A percentile compares a stretch with the other conserved stretches of the same genome.
phyloP scores from a whole-genome alignment of 805 yeast species.

The Pichia eremophila region DNA sequence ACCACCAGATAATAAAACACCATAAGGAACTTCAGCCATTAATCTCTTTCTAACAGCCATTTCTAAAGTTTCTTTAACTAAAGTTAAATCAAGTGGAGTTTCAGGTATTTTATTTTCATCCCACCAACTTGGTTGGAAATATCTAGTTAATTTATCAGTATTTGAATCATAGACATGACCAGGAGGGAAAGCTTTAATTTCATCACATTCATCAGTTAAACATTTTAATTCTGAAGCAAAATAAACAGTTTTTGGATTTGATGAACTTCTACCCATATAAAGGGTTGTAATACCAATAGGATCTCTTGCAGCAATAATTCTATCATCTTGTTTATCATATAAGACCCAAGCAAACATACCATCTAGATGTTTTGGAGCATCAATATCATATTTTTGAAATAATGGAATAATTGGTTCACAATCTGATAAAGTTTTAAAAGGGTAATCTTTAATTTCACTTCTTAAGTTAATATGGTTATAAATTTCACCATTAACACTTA shows the following conservation, averaged over 20 bases:
- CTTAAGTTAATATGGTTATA: conserved; percentile 92
- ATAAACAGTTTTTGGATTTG: conserved; percentile 66
- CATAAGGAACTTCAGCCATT: conserved; percentile 99
- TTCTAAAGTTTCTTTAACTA: conserved; percentile 75
- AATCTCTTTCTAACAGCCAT: conserved; percentile 96
- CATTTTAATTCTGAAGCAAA: conserved; percentile 95
- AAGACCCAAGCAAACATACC: conserved; percentile 98
- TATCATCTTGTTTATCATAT: conserved; percentile 74
- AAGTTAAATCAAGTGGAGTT: conserved; percentile 60
- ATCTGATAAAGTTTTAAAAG: conserved; percentile 79
- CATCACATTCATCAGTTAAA: conserved; percentile 89
- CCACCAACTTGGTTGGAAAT: conserved; percentile 93
- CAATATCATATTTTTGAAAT: conserved; percentile 75
- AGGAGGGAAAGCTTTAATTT: conserved; percentile 91
- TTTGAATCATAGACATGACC: conserved; percentile 94
- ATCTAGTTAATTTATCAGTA: conserved; percentile 78
- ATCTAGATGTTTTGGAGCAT: conserved; percentile 86
- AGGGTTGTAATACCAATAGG: conserved; percentile 96
- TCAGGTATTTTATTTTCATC: conserved; percentile 70
- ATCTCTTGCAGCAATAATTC: conserved; percentile 95
- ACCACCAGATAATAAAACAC: conserved; percentile 96
- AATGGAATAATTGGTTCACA: conserved; percentile 97
- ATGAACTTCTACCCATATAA: conserved; percentile 80
- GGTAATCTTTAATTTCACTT: conserved; percentile 61
- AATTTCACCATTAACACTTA: conserved; percentile 96